Base-by-base conservation (phyloP, 768 basidiomycete genomes). In the Lactarius quietus region DNA sequence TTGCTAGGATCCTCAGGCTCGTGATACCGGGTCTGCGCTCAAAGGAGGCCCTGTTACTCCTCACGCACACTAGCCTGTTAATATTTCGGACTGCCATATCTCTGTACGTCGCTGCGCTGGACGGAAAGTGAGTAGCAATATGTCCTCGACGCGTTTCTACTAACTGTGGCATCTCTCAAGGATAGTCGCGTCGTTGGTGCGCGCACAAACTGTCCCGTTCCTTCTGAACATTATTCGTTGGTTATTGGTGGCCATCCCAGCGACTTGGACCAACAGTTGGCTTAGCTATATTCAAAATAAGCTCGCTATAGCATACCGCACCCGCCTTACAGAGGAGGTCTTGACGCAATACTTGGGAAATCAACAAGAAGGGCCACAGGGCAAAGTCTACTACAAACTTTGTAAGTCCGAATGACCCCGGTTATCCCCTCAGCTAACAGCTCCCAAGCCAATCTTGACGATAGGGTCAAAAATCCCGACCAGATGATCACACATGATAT, bases 401-500 rank as follows among this genome's bases (percentile, higher is more conserved):
- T 86, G 93, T 89, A 70, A 65, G 87, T 76, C 35, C 58, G 26
- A 43, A 15, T 18, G 6, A 8, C 2, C 14, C 39, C 29, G 23
- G 23, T 8, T 18, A 33, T 36, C 53, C 12, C 36, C 4, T 7
- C 26, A 1, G 43, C 33, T 41, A 14, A 43, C 38, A 26, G 3
- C 26, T 23, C 29, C 26, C 52, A 20, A 93, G 94, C 92, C 52
- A 97, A 97, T 74, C 77, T 98, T 70, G 95, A 98, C 73, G 96
- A 98, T 73, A 82, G 96, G 57, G 94, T 98, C 57, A 94, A 94
- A 80, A 97, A 98, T 70, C 90, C 93, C 18, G 95, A 98, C 74
- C 94, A 97, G 90, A 94, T 95, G 89, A 92, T 97, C 59, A 96
- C 94, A 2, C 88, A 95, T 64, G 96, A 98, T 75, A 94, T 98